phyloP scores from a whole-genome alignment of 208 protist species.

The Tritrichomonas foetus region DNA sequence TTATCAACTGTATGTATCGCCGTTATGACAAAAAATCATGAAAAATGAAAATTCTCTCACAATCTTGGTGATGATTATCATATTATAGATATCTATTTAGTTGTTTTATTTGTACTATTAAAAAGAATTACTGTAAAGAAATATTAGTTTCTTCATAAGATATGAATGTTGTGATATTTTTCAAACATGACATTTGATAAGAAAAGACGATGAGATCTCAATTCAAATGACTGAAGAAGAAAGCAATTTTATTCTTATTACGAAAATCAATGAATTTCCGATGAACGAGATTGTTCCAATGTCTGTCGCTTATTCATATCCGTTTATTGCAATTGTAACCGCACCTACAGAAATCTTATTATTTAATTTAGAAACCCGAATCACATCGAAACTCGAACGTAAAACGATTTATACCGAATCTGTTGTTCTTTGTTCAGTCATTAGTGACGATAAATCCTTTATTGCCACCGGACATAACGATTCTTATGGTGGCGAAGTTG shows the following conservation, averaged over 20 bases:
- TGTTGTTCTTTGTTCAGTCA: neutral
- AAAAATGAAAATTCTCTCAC: too few relatives aligned
- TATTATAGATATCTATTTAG: too few relatives aligned
- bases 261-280: neutral
- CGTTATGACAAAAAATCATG: too few relatives aligned
- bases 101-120: too few relatives aligned
- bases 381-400: neutral
- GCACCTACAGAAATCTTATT: neutral
- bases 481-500: neutral
- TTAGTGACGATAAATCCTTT: neutral
- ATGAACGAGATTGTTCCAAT: neutral
- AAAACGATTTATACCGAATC: neutral
- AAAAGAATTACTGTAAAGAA: too few relatives aligned
- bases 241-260: neutral
- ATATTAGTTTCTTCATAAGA: too few relatives aligned
- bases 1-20: too few relatives aligned
- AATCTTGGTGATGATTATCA: too few relatives aligned
- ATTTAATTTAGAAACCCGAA: constrained; percentile 14
- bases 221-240: neutral
- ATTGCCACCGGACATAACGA: neutral
- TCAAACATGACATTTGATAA: too few relatives aligned
- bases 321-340: neutral
- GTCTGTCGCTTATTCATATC: neutral
- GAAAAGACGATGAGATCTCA: too few relatives aligned
- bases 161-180: too few relatives aligned